A percentile compares a stretch with the other conserved stretches of the same genome.
phyloP scores from a whole-genome alignment of 2,329 filamentous ascomycete genomes.

The Cryphonectria naterciae region DNA sequence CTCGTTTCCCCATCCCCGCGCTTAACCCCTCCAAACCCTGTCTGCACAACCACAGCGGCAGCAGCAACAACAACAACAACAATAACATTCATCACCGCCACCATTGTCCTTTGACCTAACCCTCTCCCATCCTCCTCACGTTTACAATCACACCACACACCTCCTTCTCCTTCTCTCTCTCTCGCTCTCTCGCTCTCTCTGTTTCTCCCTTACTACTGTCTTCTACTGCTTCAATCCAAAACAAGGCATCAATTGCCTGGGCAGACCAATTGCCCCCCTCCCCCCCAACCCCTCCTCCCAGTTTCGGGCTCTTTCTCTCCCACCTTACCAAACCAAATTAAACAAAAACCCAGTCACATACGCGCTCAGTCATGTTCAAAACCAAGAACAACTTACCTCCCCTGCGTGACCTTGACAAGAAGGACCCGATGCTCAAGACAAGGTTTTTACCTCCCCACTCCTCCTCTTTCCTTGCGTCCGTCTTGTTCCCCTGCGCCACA shows the following conservation, averaged over 20 bases:
- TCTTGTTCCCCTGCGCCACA: background rate
- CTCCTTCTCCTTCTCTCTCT: no score
- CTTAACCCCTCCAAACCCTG: conserved; percentile 1
- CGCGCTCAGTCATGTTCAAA: conserved; percentile 33
- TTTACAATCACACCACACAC: background rate
- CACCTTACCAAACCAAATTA: background rate
- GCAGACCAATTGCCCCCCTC: background rate
- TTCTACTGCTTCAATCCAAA: background rate
- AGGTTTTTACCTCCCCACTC: conserved; percentile 32
- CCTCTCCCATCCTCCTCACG: background rate
- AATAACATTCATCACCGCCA: background rate
- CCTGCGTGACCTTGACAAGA: conserved; percentile 36
- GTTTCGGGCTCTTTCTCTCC: background rate
- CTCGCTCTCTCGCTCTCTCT: no score
- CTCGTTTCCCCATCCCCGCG: background rate
- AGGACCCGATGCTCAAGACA: conserved; percentile 35
- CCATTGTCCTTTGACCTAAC: background rate
- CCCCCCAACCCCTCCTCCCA: background rate
- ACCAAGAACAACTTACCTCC: conserved; percentile 35
- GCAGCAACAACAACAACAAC: background rate
- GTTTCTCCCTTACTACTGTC: background rate
- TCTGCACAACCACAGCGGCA: background rate
- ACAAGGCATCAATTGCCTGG: background rate
- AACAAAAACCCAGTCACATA: background rate
- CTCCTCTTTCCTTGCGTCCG: background rate